A percentile compares a stretch with the other conserved stretches of the same genome.
These are phyloP conservation scores for Cytospora leucostoma DNA, from an alignment of 2,329 filamentous ascomycete genomes.

Conservation along the genomic window DNA sequence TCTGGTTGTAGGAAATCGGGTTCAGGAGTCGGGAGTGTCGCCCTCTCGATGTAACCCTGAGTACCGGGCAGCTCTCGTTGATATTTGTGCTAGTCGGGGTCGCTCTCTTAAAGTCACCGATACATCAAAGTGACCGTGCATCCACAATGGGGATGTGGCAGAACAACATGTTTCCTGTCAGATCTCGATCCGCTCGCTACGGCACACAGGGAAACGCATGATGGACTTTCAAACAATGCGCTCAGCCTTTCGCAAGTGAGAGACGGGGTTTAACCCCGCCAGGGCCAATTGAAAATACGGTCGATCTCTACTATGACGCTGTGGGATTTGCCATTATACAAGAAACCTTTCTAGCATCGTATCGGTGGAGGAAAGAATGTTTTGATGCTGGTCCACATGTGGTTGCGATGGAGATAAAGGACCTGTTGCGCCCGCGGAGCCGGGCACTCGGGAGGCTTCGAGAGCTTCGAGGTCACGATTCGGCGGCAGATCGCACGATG, in stretches of 20 bases:
- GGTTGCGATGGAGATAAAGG: not conserved
- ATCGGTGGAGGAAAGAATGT: no score
- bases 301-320: slow-evolving; percentile 8
- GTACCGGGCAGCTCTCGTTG: not conserved
- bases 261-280: slow-evolving; percentile 2
- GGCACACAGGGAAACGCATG: slow-evolving; percentile 13
- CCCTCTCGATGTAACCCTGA: not conserved
- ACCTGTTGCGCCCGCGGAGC: not conserved
- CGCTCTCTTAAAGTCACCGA: slow-evolving; percentile 13
- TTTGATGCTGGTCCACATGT: not conserved
- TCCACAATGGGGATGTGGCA: slow-evolving; percentile 5
- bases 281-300: slow-evolving; percentile 1
- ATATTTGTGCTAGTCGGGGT: not conserved
- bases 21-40: not conserved
- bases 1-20: not conserved
- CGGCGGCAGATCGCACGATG: not conserved
- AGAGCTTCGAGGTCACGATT: not conserved
- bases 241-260: slow-evolving; percentile 10
- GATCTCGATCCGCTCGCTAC: slow-evolving; percentile 26
- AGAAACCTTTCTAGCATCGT: not conserved
- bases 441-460: not conserved
- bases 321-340: not conserved
- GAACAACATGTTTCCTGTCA: slow-evolving; percentile 18
- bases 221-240: slow-evolving; percentile 17
- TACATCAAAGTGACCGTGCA: slow-evolving; percentile 19